These are phyloP conservation scores for Penicillium fimorum DNA, from an alignment of 495 filamentous ascomycete species.

Conservation along the genomic window DNA sequence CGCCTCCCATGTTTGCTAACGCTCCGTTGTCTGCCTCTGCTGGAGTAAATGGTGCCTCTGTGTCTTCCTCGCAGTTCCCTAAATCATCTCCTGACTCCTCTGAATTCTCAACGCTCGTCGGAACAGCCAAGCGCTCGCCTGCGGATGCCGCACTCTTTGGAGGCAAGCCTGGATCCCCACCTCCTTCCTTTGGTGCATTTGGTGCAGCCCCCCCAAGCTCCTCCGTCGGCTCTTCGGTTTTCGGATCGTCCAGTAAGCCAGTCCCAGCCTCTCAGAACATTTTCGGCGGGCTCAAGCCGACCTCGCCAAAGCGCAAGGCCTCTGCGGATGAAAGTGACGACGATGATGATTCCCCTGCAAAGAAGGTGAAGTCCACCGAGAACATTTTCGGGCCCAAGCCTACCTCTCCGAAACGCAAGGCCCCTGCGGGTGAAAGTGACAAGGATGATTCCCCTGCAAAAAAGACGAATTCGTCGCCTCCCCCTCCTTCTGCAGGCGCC, in stretches of 20 bases:
- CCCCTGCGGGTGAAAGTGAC: conserved; percentile 25
- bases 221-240: conserved; percentile 18
- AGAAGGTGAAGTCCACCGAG: conserved; percentile 15
- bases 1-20: neutral
- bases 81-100: too few relatives aligned
- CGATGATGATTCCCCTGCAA: conserved; percentile 25
- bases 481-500: conserved; percentile 35
- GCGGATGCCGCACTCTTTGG: neutral
- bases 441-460: conserved; percentile 25
- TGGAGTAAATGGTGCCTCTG: neutral
- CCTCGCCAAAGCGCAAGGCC: conserved; percentile 19
- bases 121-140: neutral
- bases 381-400: conserved; percentile 55
- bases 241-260: conserved; percentile 24
- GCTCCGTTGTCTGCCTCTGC: neutral
- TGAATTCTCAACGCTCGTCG: neutral
- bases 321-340: conserved; percentile 28
- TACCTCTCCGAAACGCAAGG: conserved; percentile 20
- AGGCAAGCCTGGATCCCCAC: neutral
- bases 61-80: neutral
- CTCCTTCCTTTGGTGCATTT: conserved; percentile 20
- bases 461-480: conserved; percentile 27
- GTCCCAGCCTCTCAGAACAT: conserved; percentile 50
- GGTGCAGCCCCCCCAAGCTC: conserved; percentile 5
- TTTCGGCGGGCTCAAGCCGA: conserved; percentile 53